These are phyloP conservation scores for Delonix regia DNA, from an alignment of 306 rosid genomes.

Conservation along the genomic window DNA sequence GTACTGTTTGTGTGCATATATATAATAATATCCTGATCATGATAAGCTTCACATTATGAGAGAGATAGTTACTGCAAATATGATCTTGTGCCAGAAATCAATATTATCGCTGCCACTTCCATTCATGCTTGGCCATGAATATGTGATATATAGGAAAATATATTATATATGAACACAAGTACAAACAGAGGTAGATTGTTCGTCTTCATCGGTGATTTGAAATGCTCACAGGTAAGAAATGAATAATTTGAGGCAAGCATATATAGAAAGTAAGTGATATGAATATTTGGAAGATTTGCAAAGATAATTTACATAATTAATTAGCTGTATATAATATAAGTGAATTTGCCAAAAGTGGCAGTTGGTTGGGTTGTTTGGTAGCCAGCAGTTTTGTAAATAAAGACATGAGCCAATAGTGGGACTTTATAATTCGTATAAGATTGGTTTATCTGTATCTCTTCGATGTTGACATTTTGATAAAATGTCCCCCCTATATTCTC, in stretches of 20 bases:
- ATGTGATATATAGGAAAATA: no score
- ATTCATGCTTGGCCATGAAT: background rate
- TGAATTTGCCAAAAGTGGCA: constrained; percentile 37
- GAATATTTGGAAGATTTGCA: no score
- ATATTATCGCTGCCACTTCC: constrained; percentile 6
- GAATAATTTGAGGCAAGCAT: background rate
- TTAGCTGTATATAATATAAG: background rate
- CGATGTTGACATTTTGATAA: no score
- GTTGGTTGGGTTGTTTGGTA: constrained; percentile 38
- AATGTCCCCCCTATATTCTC: background rate
- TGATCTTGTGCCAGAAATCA: constrained; percentile 40
- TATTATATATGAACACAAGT: background rate
- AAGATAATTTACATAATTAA: no score
- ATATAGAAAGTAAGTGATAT: background rate
- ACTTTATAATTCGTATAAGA: no score
- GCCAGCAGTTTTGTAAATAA: constrained; percentile 18
- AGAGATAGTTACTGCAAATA: background rate
- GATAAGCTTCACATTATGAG: constrained; percentile 24
- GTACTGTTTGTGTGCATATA: background rate
- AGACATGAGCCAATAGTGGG: background rate
- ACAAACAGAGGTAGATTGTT: constrained; percentile 25
- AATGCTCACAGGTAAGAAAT: background rate
- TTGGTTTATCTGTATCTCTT: no score
- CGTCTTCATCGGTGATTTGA: background rate
- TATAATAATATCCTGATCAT: constrained; percentile 13